Percentiles rank a stretch among this genome's conserved stretches.
These are phyloP conservation scores for Perilla frutescens DNA, from an alignment of 257 asterid species.

Conservation along the genomic window DNA sequence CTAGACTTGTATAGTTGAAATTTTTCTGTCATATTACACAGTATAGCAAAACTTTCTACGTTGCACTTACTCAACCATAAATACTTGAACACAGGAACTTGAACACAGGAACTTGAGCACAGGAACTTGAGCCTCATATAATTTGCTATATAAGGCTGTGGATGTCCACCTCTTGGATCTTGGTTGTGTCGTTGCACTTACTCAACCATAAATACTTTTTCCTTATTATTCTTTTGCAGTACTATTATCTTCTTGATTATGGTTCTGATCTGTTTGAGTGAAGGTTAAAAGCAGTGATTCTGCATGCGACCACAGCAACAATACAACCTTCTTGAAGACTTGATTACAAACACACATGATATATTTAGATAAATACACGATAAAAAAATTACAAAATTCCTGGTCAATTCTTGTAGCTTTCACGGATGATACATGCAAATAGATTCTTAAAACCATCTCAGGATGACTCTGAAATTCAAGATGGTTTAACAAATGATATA, in stretches of 20 bases:
- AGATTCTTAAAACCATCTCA: constrained; percentile 7
- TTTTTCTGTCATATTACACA: neutral
- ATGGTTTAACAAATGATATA: constrained; percentile 4
- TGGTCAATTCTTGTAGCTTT: constrained; percentile 2
- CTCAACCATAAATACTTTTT: neutral
- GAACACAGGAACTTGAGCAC: constrained; percentile 1
- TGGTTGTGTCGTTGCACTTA: constrained; percentile 15
- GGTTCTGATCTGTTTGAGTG: neutral
- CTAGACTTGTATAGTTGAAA: constrained; percentile 14
- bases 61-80: too few species aligned
- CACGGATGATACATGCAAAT: neutral
- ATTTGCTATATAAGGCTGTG: constrained; percentile 8
- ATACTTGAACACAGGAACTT: too few species aligned
- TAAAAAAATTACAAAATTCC: neutral
- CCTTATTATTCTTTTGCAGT: too few species aligned
- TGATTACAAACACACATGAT: neutral
- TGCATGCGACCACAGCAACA: constrained; percentile 5
- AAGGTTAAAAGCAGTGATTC: constrained; percentile 2
- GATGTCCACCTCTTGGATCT: constrained; percentile 24
- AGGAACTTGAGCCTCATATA: constrained; percentile 24
- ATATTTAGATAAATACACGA: constrained; percentile 1
- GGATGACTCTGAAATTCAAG: constrained; percentile 13
- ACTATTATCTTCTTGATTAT: too few species aligned
- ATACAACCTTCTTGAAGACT: neutral
- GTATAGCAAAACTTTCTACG: neutral